Base-by-base conservation (phyloP, 805 yeast genomes). In the Yueomyces sp. region DNA sequence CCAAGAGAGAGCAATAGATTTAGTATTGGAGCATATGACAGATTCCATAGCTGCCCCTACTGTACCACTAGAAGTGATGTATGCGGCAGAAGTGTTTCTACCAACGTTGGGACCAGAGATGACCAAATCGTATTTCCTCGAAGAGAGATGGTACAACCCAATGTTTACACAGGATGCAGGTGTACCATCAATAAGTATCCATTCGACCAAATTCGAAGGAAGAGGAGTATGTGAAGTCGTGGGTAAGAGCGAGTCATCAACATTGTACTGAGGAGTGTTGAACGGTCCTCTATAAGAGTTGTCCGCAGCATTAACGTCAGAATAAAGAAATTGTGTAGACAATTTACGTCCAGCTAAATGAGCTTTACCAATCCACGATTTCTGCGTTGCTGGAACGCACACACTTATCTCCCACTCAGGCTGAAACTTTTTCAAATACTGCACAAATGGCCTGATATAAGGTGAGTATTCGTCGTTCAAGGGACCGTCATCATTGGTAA, bases 361-460 rank as follows among this genome's bases (percentile, higher is more conserved):
- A 4, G 98, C 97, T 61, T 92, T 92, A 36, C 96, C 96, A 45
- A 87, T 90, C 98, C 98, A 92, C 11, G 96, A 88, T 52, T 92
- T 66, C 52, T 85, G 94, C 43, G 78, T 73, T 47, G 69, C 65
- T 9, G 98, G 98, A 3, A 92, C 81, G 29, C 81, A 87, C 26
- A 88, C 78, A 28, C 87, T 77, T 32, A 88, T 63, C 29, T 82
- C 76, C 97, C 97, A 90, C 57, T 85, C 77, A 4, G 96, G 85
- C 37, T 50, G 45, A 43, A 67, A 52, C 38, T 68, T 58, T 39
- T 59, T 57, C 40, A 88, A 69, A 40, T 85, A 83, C 48, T 81
- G 81, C 4, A 85, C 87, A 36, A 92, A 70, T 52, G 76, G 81
- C 55, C 84, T 82, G 45, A 92, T 72, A 63, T 88, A 92, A 2